Evolutionary conservation across 192 early-diverging fungal genomes (phyloP).

Genomic region (Umbelopsis isabellina): DNA sequence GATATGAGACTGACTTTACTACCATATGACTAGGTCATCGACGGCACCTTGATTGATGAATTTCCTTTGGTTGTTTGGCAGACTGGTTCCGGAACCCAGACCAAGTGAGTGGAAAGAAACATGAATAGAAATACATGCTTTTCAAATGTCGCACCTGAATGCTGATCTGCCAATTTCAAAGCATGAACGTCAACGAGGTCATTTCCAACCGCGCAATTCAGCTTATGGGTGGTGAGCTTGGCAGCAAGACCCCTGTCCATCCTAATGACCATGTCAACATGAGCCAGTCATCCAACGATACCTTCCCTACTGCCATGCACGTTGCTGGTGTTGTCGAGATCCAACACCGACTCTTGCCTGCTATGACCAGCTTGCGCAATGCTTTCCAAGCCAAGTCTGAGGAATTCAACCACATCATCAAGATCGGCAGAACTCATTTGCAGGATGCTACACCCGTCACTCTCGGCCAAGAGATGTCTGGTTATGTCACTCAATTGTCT

Average conservation of each 20-base stretch:
- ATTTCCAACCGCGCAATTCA: slow-evolving; percentile 99
- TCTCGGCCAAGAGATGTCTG: slow-evolving; percentile 98
- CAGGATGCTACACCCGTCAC: slow-evolving; percentile 98
- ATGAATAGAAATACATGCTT: not conserved
- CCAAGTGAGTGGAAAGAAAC: slow-evolving; percentile 56
- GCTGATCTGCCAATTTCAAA: not conserved
- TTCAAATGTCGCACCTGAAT: not conserved
- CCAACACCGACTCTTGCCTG: slow-evolving; percentile 83
- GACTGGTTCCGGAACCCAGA: slow-evolving; percentile 97
- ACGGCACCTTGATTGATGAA: slow-evolving; percentile 90
- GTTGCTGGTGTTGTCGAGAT: slow-evolving; percentile 92
- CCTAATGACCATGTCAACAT: slow-evolving; percentile 99
- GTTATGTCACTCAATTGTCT: slow-evolving; percentile 91
- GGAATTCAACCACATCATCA: slow-evolving; percentile 92
- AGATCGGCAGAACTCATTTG: slow-evolving; percentile 98
- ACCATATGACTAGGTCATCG: slow-evolving; percentile 66
- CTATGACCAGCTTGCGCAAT: slow-evolving; percentile 78
- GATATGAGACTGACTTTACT: not conserved
- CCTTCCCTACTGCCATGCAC: slow-evolving; percentile 99
- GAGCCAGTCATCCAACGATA: slow-evolving; percentile 98
- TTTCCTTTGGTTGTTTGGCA: slow-evolving; percentile 99
- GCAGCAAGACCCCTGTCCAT: slow-evolving; percentile 94
- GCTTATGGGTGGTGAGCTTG: slow-evolving; percentile 87
- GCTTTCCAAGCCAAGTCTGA: slow-evolving; percentile 79
- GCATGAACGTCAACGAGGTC: slow-evolving; percentile 97